Conservation (phyloP, 345 rosid species). For the Populus alba region DNA sequence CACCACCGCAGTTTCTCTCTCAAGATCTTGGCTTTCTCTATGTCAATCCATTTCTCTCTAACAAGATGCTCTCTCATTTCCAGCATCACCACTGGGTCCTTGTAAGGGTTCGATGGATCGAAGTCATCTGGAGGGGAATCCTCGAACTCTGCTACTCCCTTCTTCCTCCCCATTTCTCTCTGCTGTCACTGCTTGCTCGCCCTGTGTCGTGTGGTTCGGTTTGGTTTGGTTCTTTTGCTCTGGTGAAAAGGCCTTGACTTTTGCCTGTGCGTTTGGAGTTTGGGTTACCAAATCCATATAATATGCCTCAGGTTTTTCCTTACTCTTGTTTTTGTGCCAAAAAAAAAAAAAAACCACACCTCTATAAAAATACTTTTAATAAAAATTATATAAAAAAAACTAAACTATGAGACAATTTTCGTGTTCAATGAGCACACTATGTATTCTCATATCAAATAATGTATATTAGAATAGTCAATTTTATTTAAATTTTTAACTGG, state of each 20-base stretch:
- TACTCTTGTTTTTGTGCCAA: no score
- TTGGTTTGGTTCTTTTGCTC: neutral
- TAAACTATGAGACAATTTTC: no score
- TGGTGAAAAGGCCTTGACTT: neutral
- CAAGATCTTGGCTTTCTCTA: slow-evolving; percentile 95
- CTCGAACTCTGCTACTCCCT: slow-evolving; percentile 81
- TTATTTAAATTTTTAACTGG: no score
- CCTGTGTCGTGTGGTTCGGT: neutral
- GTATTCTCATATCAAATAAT: no score
- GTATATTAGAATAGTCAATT: no score
- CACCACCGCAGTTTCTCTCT: slow-evolving; percentile 92
- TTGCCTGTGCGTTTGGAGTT: neutral
- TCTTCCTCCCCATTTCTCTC: slow-evolving; percentile 84
- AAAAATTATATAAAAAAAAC: no score
- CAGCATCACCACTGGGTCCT: slow-evolving; percentile 96
- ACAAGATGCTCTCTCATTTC: slow-evolving; percentile 97
- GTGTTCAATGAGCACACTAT: no score
- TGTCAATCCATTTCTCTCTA: slow-evolving; percentile 97
- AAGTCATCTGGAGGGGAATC: slow-evolving; percentile 97
- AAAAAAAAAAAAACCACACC: no score
- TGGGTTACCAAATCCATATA: neutral
- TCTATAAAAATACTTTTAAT: no score
- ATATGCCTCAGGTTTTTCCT: no score
- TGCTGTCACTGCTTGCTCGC: neutral
- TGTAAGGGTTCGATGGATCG: slow-evolving; percentile 78